Evolutionary conservation across 1,284 basidiomycete genomes (phyloP), one percentile per base, ranked within the genome.

Genomic region (Stereum hirsutum): DNA sequence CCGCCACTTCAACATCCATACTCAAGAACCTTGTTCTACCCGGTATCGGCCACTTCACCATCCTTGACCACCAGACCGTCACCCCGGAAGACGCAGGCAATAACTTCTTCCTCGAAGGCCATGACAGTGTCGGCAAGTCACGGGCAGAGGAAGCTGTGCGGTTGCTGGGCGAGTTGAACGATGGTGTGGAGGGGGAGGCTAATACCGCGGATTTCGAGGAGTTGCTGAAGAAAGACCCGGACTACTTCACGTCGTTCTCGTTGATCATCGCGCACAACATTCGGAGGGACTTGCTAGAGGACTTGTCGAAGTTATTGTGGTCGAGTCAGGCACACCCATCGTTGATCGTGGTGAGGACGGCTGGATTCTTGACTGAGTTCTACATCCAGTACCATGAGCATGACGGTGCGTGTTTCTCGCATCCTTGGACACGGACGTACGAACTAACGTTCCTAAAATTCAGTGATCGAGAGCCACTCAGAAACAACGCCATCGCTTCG

Each of bases 401-500:
- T 56, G 72, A 82, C 48, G 74, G 92, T 92, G 52, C 52, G 83
- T 68, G 21, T 8, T 32, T 19, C 17, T 26, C 15, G 24, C 10
- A 6, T 39, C 17, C 21, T 12, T 28, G 15, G 23, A 23, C 7
- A 30, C 11, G 3, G 6, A n/a, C 19, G 4, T 34, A 14, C 35
- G 41, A n/a, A 40, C 46, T 57, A 19, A 39, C 15, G 15, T 17
- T 4, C 10, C 10, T 5, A 11, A 11, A 7, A 12, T 17, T 1
- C 23, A 86, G 91, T 99, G 55, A 81, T 96, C 54, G 93, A 98
- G 57, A 90, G 87, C 14, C 96, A 99, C 63, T 86, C 91, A 0
- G 91, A 96, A 52, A 81, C 73, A 0, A 63, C 78, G 0, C 83
- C 89, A 14, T 91, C 92, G 6, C 71, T 99, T 1, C 80, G 93